Evolutionary conservation across 768 basidiomycete species (phyloP).

Genomic region (Mycena kentingensis): DNA sequence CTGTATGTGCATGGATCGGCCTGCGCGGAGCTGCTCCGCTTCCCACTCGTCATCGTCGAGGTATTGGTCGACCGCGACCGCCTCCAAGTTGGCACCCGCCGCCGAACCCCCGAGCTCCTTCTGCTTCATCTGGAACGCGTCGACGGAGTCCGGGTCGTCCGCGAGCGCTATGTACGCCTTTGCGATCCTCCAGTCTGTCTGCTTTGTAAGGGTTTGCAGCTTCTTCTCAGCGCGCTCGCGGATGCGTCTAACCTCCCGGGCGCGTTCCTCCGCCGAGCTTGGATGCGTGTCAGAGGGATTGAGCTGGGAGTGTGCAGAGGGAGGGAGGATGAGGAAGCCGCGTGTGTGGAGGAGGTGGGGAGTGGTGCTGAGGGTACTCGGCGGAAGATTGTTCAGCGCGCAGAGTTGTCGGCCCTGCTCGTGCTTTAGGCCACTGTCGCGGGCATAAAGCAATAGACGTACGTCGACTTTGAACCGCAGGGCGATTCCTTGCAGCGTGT

Average conservation of each 20-base stretch:
- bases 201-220: conserved; percentile 67
- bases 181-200: conserved; percentile 66
- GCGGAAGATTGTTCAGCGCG: conserved; percentile 64
- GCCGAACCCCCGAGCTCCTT: conserved; percentile 35
- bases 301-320: conserved; percentile 35
- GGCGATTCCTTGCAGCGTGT: conserved; percentile 67
- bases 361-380: conserved; percentile 64
- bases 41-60: conserved; percentile 77
- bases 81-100: conserved; percentile 38
- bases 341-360: conserved; percentile 78
- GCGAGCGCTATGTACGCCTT: conserved; percentile 72
- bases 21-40: conserved; percentile 34
- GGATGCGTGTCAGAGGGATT: conserved; percentile 21
- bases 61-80: conserved; percentile 57
- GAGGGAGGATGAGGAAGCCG: conserved; percentile 54
- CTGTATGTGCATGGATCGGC: conserved; percentile 24
- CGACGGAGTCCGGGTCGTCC: conserved; percentile 40
- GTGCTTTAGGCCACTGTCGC: conserved; percentile 2
- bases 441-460: conserved; percentile 29
- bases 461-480: conserved; percentile 65
- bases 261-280: conserved; percentile 32
- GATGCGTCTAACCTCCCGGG: conserved; percentile 43
- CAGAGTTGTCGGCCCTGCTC: conserved; percentile 60
- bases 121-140: conserved; percentile 23
- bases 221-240: conserved; percentile 61